Conservation (phyloP, 106 monocot species). For the Dendrobium officinale region DNA sequence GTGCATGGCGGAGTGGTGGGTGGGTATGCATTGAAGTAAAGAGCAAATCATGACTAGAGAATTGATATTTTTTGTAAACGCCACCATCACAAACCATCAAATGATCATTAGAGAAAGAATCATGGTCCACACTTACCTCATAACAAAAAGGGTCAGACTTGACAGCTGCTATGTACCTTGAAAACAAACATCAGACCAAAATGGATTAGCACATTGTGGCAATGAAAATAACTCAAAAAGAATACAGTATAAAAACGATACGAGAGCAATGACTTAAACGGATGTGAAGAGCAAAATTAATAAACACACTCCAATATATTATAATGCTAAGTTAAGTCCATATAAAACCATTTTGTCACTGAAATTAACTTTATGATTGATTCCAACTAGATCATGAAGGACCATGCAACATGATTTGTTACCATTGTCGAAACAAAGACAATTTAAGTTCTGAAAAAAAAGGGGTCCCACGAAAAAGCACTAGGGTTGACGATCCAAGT, state of each 20-base stretch:
- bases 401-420: too few species aligned
- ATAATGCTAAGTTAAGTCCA: too few species aligned
- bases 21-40: background rate
- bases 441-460: too few species aligned
- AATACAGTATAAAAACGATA: background rate
- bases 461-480: too few species aligned
- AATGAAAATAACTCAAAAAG: background rate
- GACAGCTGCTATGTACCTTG: constrained; percentile 91
- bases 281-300: background rate
- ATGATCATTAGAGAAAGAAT: background rate
- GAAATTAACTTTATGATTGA: too few species aligned
- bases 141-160: constrained; percentile 95
- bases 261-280: background rate
- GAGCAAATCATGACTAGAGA: background rate
- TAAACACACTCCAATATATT: too few species aligned
- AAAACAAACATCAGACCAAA: constrained; percentile 13
- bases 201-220: constrained; percentile 4
- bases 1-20: background rate
- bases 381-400: too few species aligned
- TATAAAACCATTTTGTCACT: too few species aligned
- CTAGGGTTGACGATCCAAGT: too few species aligned
- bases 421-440: too few species aligned
- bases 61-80: background rate
- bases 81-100: background rate
- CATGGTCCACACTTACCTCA: constrained; percentile 46